phyloP scores from a whole-genome alignment of 2,329 filamentous ascomycete species.

The Torrubiella hemipterigena region DNA sequence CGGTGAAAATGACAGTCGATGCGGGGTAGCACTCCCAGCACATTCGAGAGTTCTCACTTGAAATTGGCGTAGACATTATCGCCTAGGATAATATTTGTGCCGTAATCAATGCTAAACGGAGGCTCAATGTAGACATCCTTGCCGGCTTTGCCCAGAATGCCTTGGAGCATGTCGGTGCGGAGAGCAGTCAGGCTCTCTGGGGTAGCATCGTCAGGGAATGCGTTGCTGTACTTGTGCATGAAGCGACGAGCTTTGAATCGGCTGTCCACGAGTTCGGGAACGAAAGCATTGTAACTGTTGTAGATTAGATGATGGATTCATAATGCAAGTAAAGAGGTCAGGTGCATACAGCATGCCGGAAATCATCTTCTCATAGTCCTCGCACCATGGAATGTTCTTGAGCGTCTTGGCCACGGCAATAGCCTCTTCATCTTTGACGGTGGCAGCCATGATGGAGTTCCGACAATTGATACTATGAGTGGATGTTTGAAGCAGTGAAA shows the following conservation, averaged over 20 bases:
- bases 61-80: constrained; percentile 51
- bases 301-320: constrained; percentile 1
- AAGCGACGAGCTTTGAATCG: constrained; percentile 43
- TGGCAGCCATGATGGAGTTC: constrained; percentile 13
- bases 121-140: constrained; percentile 46
- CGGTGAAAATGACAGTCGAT: neutral
- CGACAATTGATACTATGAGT: too few species aligned
- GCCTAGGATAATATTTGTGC: constrained; percentile 51
- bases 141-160: constrained; percentile 37
- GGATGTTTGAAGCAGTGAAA: too few species aligned
- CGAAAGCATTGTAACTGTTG: constrained; percentile 35
- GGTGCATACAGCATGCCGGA: constrained; percentile 44
- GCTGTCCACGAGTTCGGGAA: constrained; percentile 33
- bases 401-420: constrained; percentile 34
- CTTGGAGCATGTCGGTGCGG: constrained; percentile 31
- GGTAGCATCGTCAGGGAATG: constrained; percentile 36
- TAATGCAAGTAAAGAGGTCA: neutral
- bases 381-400: constrained; percentile 41
- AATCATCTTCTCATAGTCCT: constrained; percentile 54
- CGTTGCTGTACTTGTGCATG: constrained; percentile 45
- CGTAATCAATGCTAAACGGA: constrained; percentile 52
- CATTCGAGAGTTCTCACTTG: too few species aligned
- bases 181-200: constrained; percentile 23
- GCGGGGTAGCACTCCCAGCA: too few species aligned
- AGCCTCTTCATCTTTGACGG: constrained; percentile 24